Evolutionary conservation across 2,329 filamentous ascomycete genomes (phyloP).

Genomic region (Simplicillium sp.): DNA sequence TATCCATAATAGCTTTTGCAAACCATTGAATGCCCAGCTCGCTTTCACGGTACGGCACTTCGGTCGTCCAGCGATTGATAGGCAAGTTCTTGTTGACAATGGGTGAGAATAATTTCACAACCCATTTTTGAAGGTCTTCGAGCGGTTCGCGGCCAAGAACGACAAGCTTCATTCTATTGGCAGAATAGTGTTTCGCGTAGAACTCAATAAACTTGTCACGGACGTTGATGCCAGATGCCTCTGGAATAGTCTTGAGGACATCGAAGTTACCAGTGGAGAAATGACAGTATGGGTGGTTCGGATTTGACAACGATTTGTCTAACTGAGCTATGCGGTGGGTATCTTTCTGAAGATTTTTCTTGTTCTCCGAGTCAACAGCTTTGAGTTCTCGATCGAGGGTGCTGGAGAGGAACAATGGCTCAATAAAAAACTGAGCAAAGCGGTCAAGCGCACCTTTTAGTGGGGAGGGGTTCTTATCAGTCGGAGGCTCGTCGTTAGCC

Average conservation of each 20-base stretch:
- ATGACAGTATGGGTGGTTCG: conserved; percentile 78
- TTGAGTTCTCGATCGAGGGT: conserved; percentile 79
- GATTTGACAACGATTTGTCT: conserved; percentile 80
- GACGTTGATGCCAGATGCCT: conserved; percentile 72
- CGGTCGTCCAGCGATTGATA: conserved; percentile 44
- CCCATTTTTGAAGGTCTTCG: conserved; percentile 77
- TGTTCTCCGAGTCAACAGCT: conserved; percentile 92
- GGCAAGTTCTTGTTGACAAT: conserved; percentile 81
- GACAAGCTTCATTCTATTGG: conserved; percentile 88
- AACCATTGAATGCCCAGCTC: conserved; percentile 62
- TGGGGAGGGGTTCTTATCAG: conserved; percentile 46
- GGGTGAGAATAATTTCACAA: conserved; percentile 69
- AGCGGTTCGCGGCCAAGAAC: conserved; percentile 74
- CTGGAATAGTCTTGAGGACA: conserved; percentile 73
- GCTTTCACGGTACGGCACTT: conserved; percentile 37
- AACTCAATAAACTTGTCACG: conserved; percentile 89
- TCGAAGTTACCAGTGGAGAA: conserved; percentile 88
- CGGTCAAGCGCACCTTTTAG: conserved; percentile 78
- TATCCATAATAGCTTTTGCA: conserved; percentile 87
- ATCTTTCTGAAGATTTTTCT: conserved; percentile 92
- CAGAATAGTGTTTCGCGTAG: conserved; percentile 80
- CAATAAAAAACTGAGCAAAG: conserved; percentile 90
- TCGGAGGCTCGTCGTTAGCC: conserved; percentile 47
- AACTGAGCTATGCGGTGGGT: conserved; percentile 84
- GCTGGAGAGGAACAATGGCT: conserved; percentile 74